A percentile compares a stretch with the other conserved stretches of the same genome.
Conservation (phyloP, 129 eudicot species). For the Apium graveolens region DNA sequence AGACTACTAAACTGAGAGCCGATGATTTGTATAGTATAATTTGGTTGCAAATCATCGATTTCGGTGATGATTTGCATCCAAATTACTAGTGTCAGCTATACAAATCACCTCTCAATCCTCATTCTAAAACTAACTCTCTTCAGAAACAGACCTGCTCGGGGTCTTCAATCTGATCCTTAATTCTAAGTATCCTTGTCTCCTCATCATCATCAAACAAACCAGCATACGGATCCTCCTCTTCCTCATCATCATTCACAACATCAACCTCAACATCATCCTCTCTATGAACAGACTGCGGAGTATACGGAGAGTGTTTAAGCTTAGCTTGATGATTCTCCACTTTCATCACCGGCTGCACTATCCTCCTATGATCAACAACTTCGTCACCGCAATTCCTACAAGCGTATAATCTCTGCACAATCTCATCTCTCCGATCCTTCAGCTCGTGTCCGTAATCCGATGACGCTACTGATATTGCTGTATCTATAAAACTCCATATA, state of each 20-base stretch:
- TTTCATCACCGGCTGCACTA: conserved; percentile 3
- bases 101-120: background rate
- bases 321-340: conserved; percentile 12
- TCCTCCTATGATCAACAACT: background rate
- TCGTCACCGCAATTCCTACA: conserved; percentile 37
- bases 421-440: conserved; percentile 44
- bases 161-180: conserved; percentile 78
- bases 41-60: background rate
- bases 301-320: conserved; percentile 30
- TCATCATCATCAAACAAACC: conserved; percentile 80
- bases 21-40: background rate
- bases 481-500: conserved; percentile 58
- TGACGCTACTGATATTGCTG: conserved; percentile 64
- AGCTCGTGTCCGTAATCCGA: conserved; percentile 51
- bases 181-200: conserved; percentile 38
- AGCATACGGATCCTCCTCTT: conserved; percentile 50
- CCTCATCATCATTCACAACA: conserved; percentile 25
- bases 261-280: conserved; percentile 29
- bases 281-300: conserved; percentile 36
- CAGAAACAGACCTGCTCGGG: conserved; percentile 46
- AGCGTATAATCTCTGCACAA: conserved; percentile 50
- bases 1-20: too few species aligned
- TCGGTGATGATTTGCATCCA: conserved; percentile 3
- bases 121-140: too few species aligned
- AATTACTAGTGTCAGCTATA: background rate